Evolutionary conservation across 1,284 basidiomycete species (phyloP), one percentile per base, ranked within the genome.

Genomic region (Ganoderma multipileum): DNA sequence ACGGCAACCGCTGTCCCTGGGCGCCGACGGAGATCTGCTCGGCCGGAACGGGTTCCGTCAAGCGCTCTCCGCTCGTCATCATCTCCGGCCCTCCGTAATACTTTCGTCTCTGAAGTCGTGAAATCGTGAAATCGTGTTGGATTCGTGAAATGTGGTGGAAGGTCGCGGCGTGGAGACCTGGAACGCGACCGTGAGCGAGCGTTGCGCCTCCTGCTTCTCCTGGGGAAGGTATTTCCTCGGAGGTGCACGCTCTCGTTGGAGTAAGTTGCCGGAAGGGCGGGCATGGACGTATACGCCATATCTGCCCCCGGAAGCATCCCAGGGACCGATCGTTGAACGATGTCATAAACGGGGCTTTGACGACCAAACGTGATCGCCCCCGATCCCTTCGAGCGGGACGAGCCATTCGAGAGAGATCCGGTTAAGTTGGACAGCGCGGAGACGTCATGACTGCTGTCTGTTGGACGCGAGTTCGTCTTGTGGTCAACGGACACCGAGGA

Each of bases 341-440:
- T 14, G 26, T 60, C 58, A 41, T 60, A 39, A 9, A 39, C 23
- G 2, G 67, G 67, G 47, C 71, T 68, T 23, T 60, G 54, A n/a
- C 61, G 54, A 11, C 67, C 64, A 28, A 63, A 72, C 59, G 60
- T 72, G 63, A 68, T 58, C 69, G 75, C 36, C 72, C 73, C 61
- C 63, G 74, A 67, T 68, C 73, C 65, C 78, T 78, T 70, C 70
- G 79, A 66, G 65, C 76, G 65, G 73, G 77, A 71, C 73, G 71
- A 52, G 69, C 61, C 39, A 71, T 77, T 58, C 74, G 79, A 68
- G 76, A 77, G 64, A 68, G 75, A 63, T 28, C 70, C 63, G 26
- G 63, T 52, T 23, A 65, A 38, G 18, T 59, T 50, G 3, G 66
- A 63, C 33, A 69, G 47, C 30, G 66, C 42, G 50, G 67, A 66